A percentile compares a stretch with the other conserved stretches of the same genome.
Conservation (phyloP, 1,139 yeast genomes). For the Pichia sp. region DNA sequence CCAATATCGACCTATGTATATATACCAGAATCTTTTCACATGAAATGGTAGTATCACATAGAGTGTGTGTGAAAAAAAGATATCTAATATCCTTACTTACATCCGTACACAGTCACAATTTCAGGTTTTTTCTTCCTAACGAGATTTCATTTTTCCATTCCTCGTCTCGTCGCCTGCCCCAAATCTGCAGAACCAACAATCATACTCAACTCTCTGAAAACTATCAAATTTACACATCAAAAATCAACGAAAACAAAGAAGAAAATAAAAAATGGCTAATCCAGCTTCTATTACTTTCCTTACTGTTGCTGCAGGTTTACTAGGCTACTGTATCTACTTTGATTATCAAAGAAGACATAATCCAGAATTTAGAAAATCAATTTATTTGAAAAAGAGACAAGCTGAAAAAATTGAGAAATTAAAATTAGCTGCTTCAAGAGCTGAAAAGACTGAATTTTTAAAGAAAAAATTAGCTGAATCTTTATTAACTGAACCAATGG, state of each 20-base stretch:
- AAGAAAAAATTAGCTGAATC: constrained; percentile 57
- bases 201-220: no score
- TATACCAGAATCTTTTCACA: no score
- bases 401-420: constrained; percentile 44
- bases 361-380: constrained; percentile 68
- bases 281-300: constrained; percentile 41
- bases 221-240: no score
- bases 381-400: constrained; percentile 56
- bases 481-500: constrained; percentile 59
- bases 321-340: constrained; percentile 81
- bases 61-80: no score
- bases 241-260: no score
- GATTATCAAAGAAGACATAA: constrained; percentile 87
- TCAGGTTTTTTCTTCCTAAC: no score
- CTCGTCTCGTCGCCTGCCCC: no score
- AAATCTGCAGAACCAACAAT: no score
- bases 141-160: neutral
- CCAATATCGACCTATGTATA: neutral
- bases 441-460: constrained; percentile 53
- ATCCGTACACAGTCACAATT: constrained; percentile 2
- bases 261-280: constrained; percentile 25
- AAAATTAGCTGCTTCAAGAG: constrained; percentile 49
- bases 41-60: no score
- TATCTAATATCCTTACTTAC: no score
- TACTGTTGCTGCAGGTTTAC: constrained; percentile 46